These are phyloP conservation scores for Auricularia auricula-judae DNA, from an alignment of 768 basidiomycete genomes.

Conservation along the genomic window DNA sequence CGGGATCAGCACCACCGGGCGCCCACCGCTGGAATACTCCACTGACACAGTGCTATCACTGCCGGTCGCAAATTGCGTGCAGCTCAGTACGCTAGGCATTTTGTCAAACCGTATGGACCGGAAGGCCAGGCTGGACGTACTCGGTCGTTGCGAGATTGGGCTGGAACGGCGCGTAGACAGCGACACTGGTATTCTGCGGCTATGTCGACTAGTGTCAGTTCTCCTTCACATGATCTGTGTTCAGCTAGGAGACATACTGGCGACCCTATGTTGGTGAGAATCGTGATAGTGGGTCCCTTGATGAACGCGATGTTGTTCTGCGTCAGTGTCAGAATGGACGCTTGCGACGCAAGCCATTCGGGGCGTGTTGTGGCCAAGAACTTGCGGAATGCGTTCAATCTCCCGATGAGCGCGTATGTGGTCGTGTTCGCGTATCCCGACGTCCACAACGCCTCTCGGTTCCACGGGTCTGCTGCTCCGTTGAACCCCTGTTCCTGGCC, in stretches of 20 bases:
- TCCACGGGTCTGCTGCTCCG: slow-evolving; percentile 60
- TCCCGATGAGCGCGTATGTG: slow-evolving; percentile 45
- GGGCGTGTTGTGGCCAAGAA: slow-evolving; percentile 39
- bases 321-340: slow-evolving; percentile 40
- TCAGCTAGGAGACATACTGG: slow-evolving; percentile 32
- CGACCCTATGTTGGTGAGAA: slow-evolving; percentile 65
- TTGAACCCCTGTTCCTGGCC: slow-evolving; percentile 67
- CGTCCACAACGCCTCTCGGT: slow-evolving; percentile 69
- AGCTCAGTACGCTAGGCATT: slow-evolving; percentile 46
- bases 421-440: slow-evolving; percentile 50
- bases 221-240: background rate
- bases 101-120: background rate
- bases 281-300: slow-evolving; percentile 50
- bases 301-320: slow-evolving; percentile 46
- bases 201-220: slow-evolving; percentile 14
- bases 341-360: slow-evolving; percentile 40
- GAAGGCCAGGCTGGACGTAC: slow-evolving; percentile 26
- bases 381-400: slow-evolving; percentile 59
- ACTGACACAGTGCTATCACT: slow-evolving; percentile 50
- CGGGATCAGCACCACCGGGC: slow-evolving; percentile 39
- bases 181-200: slow-evolving; percentile 47
- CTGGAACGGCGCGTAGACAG: slow-evolving; percentile 46
- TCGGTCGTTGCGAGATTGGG: slow-evolving; percentile 41
- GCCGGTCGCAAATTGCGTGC: slow-evolving; percentile 57
- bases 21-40: slow-evolving; percentile 54